Evolutionary conservation across 2,329 filamentous ascomycete species (phyloP), one percentile per base, ranked within the genome.

Genomic region (Cladosporium oxysporum): DNA sequence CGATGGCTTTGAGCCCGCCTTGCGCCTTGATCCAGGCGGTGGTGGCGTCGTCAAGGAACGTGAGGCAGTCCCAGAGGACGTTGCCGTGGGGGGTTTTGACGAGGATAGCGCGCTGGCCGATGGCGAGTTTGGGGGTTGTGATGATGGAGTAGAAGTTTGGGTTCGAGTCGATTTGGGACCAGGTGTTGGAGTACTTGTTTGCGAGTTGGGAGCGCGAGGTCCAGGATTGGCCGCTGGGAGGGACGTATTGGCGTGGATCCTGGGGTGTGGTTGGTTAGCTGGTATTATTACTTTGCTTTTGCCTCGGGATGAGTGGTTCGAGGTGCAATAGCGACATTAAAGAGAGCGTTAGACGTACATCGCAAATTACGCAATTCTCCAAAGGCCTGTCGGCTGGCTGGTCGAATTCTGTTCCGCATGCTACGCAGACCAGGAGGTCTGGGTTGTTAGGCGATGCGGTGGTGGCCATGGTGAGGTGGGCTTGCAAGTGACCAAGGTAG

Each of bases 21-120:
- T 88, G 80, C 0, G 73, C 75, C 6, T 84, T 81, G 71, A 94
- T 86, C 60, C 79, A 81, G 0, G 78, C 74, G 0, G 91, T 77
- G 0, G 91, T 93, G 3, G 83, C 83, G 1, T 83, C 78, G 74
- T 93, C 90, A 3, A 95, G 79, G 69, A 88, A 86, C 0, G 90
- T 84, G 65, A 95, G 81, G 68, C 90, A 88, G 77, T 95, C 92
- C 91, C 91, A 96, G 1, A 95, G 84, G 1, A 95, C 77, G 74
- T 93, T 93, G 0, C 91, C 91, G 0, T 77, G 66, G 0, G 85
- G 81, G 0, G 90, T 91, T 59, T 83, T 81, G 14, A 94, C 79
- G 2, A 96, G 80, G 57, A 93, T 83, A 23, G 88, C 88, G 35
- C 91, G 84, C 77, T 95, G 89, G 0, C 91, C 91, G 69, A 95